Evolutionary conservation across 1,139 yeast genomes (phyloP).

Genomic region (Blastobotrys apis): DNA sequence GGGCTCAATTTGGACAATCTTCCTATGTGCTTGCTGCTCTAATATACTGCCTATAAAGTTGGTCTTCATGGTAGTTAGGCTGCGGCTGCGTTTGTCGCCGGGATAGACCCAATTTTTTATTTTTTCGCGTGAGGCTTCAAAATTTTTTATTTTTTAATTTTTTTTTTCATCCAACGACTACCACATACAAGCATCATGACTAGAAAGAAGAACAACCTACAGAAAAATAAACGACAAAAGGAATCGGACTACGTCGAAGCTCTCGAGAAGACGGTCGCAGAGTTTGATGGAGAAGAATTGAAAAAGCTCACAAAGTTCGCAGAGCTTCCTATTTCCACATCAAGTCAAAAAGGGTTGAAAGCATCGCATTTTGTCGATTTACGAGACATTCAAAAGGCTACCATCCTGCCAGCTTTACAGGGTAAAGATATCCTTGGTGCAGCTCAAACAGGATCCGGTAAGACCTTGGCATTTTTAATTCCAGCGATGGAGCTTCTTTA

Average conservation of each 20-base stretch:
- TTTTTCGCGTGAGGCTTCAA: neutral
- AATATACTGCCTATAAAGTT: too few species aligned
- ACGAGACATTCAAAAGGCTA: conserved; percentile 81
- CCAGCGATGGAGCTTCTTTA: conserved; percentile 75
- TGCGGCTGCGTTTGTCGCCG: neutral
- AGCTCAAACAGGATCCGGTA: conserved; percentile 96
- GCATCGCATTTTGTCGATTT: conserved; percentile 61
- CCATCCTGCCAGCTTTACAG: conserved; percentile 73
- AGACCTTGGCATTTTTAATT: conserved; percentile 86
- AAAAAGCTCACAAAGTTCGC: conserved; percentile 25
- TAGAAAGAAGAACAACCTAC: conserved; percentile 7
- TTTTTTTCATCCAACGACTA: neutral
- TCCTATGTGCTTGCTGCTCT: too few species aligned
- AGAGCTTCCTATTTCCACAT: conserved; percentile 70
- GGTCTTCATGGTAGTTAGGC: too few species aligned
- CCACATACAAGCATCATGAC: neutral
- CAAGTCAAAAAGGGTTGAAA: conserved; percentile 66
- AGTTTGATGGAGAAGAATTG: conserved; percentile 22
- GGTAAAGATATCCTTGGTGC: conserved; percentile 87
- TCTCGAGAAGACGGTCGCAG: conserved; percentile 21
- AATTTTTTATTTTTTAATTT: conserved; percentile 1
- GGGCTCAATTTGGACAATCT: too few species aligned
- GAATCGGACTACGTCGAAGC: conserved; percentile 31
- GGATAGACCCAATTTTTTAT: neutral
- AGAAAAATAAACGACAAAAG: conserved; percentile 13